Conservation (phyloP, 805 yeast species). For the Barnettozyma pratensis region DNA sequence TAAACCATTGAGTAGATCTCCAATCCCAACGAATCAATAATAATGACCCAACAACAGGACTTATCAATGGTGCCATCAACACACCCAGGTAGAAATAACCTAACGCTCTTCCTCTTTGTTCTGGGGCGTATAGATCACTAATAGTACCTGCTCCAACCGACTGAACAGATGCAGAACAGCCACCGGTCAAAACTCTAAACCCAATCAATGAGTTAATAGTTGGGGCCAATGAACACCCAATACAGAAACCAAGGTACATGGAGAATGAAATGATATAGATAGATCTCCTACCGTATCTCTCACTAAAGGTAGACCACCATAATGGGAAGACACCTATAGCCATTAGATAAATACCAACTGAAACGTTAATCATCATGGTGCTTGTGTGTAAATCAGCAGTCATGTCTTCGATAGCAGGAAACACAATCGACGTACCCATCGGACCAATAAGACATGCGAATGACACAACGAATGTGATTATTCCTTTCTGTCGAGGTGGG, state of each 20-base stretch:
- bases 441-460: conserved; percentile 78
- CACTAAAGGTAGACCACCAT: conserved; percentile 86
- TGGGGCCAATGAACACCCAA: conserved; percentile 68
- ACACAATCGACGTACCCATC: conserved; percentile 80
- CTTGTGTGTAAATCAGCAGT: conserved; percentile 49
- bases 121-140: conserved; percentile 62
- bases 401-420: conserved; percentile 70
- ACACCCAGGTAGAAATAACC: conserved; percentile 81
- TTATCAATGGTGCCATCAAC: conserved; percentile 69
- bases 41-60: conserved; percentile 80
- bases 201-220: conserved; percentile 58
- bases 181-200: conserved; percentile 70
- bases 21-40: conserved; percentile 71
- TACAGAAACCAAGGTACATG: conserved; percentile 57
- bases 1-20: conserved; percentile 86
- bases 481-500: conserved; percentile 42
- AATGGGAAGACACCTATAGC: conserved; percentile 76
- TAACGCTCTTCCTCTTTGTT: conserved; percentile 72
- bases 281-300: conserved; percentile 66
- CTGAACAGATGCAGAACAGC: conserved; percentile 80
- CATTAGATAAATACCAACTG: conserved; percentile 74
- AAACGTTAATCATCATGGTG: conserved; percentile 59
- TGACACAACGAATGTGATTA: conserved; percentile 63
- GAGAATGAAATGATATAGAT: conserved; percentile 67
- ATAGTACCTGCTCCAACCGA: conserved; percentile 89